phyloP scores from a whole-genome alignment of 73 alveolate genomes.

The Symbiodinium pilosum region DNA sequence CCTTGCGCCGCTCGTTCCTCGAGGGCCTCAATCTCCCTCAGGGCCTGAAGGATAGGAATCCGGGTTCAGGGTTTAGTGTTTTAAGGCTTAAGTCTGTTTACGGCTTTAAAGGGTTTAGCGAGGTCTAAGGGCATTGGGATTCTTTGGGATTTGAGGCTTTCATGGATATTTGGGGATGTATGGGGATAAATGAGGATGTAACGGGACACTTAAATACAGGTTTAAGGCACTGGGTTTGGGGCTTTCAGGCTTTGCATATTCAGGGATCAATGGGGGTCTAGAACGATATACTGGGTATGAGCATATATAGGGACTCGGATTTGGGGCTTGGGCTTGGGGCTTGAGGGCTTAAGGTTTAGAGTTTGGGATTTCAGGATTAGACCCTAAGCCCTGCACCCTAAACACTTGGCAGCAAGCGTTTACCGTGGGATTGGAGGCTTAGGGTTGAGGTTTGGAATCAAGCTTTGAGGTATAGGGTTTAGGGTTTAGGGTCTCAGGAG shows the following conservation, averaged over 20 bases:
- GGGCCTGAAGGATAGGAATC: not conserved
- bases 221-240: too few relatives aligned
- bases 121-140: too few relatives aligned
- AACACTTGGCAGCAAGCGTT: too few relatives aligned
- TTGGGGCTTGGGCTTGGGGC: not conserved
- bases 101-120: not conserved
- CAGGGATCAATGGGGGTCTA: too few relatives aligned
- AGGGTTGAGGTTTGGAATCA: not conserved
- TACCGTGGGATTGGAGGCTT: not conserved
- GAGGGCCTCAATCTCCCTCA: conserved; percentile 71
- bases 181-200: too few relatives aligned
- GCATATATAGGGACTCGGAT: not conserved
- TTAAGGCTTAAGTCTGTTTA: not conserved
- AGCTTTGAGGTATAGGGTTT: not conserved
- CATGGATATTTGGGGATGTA: not conserved
- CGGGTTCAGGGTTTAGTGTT: not conserved
- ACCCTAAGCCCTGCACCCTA: too few relatives aligned
- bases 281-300: too few relatives aligned
- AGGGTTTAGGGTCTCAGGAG: not conserved
- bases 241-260: too few relatives aligned
- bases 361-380: not conserved
- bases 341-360: not conserved
- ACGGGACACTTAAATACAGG: too few relatives aligned
- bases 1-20: conserved; percentile 78
- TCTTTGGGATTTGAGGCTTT: not conserved